Base-by-base conservation (phyloP, 2,329 filamentous ascomycete species). In the Penicillium brevicompactum region DNA sequence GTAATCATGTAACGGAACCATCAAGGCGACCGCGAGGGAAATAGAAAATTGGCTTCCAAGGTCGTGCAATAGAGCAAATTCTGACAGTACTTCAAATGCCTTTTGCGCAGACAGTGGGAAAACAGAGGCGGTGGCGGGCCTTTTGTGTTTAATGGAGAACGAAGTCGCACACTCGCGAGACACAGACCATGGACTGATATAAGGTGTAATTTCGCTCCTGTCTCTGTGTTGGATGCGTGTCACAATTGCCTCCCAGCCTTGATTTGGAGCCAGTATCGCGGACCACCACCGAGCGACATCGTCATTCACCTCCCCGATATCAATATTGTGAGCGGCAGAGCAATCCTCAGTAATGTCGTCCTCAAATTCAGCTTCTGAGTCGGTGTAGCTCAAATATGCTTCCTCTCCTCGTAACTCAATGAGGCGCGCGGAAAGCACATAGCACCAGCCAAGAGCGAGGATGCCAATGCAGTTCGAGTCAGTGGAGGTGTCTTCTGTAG, bases 181-280 rank as follows among this genome's bases (percentile, higher is more conserved):
- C 6, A 64, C 34, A 14, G 59, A 37, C 56, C 59, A 65, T 1
- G 62, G 61, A 0, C 59, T 32, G 18, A 61, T 2, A 34, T 48
- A 62, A 18, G 18, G 18, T 18, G 18, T 18, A 18, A 18, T 18
- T 18, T 18, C 18, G 18, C 18, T 18, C 18, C 18, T 18, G 18
- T 18, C 18, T 18, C 2, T 18, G 18, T 18, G 2, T 18, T 18
- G 18, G 18, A 18, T 18, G 40, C 16, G 37, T 53, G 9, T 37
- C 34, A 63, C 55, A 22, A 59, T 34, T 7, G 49, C 59, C 48
- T 48, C 53, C 62, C 55, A 62, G 3, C 60, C 62, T 55, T 56
- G 32, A 10, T 22, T 6, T 40, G 27, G 55, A 22, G 57, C 60
- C 1, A 65, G 58, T 45, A 62, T 52, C 14, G 59, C 49, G 9